phyloP scores from a whole-genome alignment of 805 yeast species.

The Barnettozyma populi region DNA sequence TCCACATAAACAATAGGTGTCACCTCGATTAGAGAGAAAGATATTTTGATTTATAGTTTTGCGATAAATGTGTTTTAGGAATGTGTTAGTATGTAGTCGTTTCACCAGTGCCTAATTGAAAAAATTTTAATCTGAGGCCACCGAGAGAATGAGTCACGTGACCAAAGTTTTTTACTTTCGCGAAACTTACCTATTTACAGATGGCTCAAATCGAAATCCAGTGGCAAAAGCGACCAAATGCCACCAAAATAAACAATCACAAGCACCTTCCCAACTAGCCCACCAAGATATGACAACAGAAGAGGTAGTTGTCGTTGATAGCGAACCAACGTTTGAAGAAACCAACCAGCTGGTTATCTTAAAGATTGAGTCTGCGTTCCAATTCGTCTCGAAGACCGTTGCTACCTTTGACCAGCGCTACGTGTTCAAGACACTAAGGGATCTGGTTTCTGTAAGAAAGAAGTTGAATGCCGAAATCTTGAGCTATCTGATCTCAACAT shows the following conservation, averaged over 20 bases:
- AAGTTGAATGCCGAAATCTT: constrained; percentile 52
- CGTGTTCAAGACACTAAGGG: constrained; percentile 80
- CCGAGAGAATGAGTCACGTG: neutral
- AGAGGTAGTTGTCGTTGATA: constrained; percentile 23
- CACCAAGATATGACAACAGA: constrained; percentile 17
- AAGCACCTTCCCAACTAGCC: neutral
- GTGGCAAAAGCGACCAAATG: constrained; percentile 3
- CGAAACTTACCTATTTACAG: no score
- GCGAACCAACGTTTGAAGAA: constrained; percentile 26
- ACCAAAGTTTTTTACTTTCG: neutral
- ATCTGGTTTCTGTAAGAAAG: constrained; percentile 69
- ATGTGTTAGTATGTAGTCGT: no score
- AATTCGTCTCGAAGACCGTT: constrained; percentile 48
- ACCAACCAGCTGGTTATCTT: constrained; percentile 28
- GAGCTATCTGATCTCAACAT: constrained; percentile 50
- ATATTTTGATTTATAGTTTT: neutral
- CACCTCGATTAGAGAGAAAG: no score
- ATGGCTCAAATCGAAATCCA: neutral
- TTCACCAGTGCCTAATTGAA: no score
- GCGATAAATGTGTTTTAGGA: no score
- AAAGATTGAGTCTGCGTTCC: constrained; percentile 28
- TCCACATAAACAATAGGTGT: neutral
- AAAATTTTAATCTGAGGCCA: no score
- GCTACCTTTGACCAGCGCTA: constrained; percentile 78
- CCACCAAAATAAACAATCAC: neutral